Conservation (phyloP, 352 stramenopile species). For the Salisapilia sapeloensis region DNA sequence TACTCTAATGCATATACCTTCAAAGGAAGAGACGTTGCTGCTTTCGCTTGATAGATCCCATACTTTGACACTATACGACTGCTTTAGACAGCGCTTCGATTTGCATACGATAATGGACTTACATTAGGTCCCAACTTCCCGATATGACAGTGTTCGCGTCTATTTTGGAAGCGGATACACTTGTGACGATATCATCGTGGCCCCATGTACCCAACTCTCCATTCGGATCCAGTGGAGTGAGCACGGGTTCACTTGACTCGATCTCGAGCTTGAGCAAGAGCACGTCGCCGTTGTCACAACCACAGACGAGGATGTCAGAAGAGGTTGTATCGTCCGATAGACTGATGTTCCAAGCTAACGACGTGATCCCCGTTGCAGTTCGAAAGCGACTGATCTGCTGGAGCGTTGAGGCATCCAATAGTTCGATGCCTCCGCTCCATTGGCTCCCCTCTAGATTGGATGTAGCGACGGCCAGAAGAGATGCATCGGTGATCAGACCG, state of each 20-base stretch:
- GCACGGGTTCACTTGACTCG: conserved; percentile 15
- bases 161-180: conserved; percentile 19
- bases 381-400: conserved; percentile 24
- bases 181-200: conserved; percentile 59
- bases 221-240: conserved; percentile 4
- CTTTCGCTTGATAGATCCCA: conserved; percentile 43
- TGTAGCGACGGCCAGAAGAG: conserved; percentile 39
- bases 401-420: conserved; percentile 21
- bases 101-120: conserved; percentile 4
- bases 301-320: conserved; percentile 35
- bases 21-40: conserved; percentile 27
- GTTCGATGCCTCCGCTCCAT: conserved; percentile 38
- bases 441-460: conserved; percentile 62
- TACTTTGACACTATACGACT: conserved; percentile 46
- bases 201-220: conserved; percentile 9
- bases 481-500: conserved; percentile 5
- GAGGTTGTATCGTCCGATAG: conserved; percentile 12
- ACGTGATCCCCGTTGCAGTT: conserved; percentile 22
- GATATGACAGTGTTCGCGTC: conserved; percentile 27
- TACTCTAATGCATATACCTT: conserved; percentile 10
- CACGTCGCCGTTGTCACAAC: conserved; percentile 66
- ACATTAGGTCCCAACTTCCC: conserved; percentile 60
- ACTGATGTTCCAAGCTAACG: conserved; percentile 42
- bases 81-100: not conserved
- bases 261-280: conserved; percentile 17